phyloP scores from a whole-genome alignment of 2,329 filamentous ascomycete genomes.

The Diaporthe longicolla region DNA sequence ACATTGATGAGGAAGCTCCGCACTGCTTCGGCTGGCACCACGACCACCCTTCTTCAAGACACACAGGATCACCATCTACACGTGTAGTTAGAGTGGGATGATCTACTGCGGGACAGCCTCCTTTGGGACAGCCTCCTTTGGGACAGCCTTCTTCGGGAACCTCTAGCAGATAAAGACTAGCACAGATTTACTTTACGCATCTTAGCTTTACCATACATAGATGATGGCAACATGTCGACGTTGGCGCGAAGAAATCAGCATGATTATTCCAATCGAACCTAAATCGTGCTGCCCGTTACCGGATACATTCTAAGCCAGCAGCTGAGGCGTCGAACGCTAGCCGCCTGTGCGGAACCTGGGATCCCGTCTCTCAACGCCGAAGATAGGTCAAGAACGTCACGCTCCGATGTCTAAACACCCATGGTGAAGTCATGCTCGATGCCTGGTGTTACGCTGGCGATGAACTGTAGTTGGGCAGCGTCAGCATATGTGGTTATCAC shows the following conservation, averaged over 20 bases:
- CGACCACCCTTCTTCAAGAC: too few relatives aligned
- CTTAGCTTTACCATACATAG: neutral
- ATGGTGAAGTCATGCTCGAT: constrained; percentile 99
- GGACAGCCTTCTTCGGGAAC: neutral
- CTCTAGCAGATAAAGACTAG: neutral
- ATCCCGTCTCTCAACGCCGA: constrained; percentile 23
- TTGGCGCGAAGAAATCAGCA: neutral
- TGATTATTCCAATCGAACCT: constrained; percentile 12
- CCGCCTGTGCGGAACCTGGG: neutral
- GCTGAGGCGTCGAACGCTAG: neutral
- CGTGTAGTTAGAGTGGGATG: neutral
- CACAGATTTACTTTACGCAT: neutral
- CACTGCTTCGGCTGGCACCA: too few relatives aligned
- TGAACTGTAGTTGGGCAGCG: constrained; percentile 65
- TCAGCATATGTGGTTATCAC: constrained; percentile 22
- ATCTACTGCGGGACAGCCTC: neutral
- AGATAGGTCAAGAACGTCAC: neutral
- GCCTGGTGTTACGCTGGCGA: constrained; percentile 91
- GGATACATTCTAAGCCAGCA: constrained; percentile 3
- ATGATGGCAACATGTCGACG: too few relatives aligned
- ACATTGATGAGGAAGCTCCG: neutral
- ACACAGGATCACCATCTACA: too few relatives aligned
- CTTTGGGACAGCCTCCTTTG: neutral
- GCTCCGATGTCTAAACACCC: constrained; percentile 73
- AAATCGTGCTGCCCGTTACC: constrained; percentile 8